phyloP scores from a whole-genome alignment of 257 asterid genomes.

The Nicotiana tabacum region DNA sequence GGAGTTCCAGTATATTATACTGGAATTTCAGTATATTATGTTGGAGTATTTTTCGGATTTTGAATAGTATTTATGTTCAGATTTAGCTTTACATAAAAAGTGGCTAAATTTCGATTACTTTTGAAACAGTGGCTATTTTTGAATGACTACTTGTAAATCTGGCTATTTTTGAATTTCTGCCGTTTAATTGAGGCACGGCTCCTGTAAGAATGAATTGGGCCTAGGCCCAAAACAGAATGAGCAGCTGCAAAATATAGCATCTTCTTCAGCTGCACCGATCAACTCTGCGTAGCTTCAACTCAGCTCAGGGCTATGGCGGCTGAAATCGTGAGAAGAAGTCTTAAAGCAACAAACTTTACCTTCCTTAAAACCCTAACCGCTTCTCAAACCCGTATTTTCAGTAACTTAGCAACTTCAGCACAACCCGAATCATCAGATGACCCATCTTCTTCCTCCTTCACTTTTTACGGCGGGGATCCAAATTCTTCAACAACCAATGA shows the following conservation, averaged over 20 bases:
- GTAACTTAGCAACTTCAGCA: slow-evolving; percentile 34
- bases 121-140: too few relatives aligned
- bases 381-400: slow-evolving; percentile 26
- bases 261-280: not conserved
- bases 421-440: slow-evolving; percentile 23
- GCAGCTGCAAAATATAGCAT: not conserved
- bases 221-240: not conserved
- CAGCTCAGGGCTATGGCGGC: slow-evolving; percentile 43
- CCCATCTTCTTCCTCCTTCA: slow-evolving; percentile 39
- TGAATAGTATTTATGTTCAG: too few relatives aligned
- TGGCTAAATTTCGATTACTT: too few relatives aligned
- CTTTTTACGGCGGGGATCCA: slow-evolving; percentile 31
- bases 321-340: slow-evolving; percentile 36
- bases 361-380: slow-evolving; percentile 28
- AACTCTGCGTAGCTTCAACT: not conserved
- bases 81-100: too few relatives aligned
- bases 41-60: too few relatives aligned
- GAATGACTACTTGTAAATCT: too few relatives aligned
- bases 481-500: slow-evolving; percentile 21
- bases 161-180: too few relatives aligned
- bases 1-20: too few relatives aligned
- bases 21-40: too few relatives aligned
- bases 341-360: slow-evolving; percentile 30
- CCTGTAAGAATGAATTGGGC: not conserved
- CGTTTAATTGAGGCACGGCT: not conserved